Evolutionary conservation across 2,329 filamentous ascomycete genomes (phyloP).

Genomic region (Verticillium longisporum): DNA sequence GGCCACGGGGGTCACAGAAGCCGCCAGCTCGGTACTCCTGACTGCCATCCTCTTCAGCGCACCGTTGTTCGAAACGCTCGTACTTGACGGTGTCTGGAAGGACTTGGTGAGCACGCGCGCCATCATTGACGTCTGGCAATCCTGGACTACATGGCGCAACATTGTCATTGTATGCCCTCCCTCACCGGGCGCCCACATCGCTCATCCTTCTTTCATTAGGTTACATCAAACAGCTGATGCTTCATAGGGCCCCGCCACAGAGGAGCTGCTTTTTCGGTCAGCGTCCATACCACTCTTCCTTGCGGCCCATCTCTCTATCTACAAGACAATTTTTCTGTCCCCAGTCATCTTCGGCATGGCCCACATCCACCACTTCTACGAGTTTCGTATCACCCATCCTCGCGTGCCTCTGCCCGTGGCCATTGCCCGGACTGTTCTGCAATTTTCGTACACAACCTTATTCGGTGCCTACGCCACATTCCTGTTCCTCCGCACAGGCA

Average conservation of each 20-base stretch:
- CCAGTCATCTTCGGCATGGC: conserved; percentile 89
- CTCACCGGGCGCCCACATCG: neutral
- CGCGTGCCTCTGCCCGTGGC: conserved; percentile 56
- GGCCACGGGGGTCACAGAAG: conserved; percentile 63
- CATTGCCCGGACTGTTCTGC: conserved; percentile 67
- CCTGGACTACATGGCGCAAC: conserved; percentile 83
- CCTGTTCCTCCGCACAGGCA: conserved; percentile 78
- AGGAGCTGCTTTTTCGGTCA: conserved; percentile 90
- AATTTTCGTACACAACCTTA: conserved; percentile 83
- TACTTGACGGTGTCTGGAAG: conserved; percentile 66
- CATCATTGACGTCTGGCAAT: conserved; percentile 53
- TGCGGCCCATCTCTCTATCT: conserved; percentile 52
- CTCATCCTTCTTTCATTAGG: neutral
- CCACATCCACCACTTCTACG: conserved; percentile 93
- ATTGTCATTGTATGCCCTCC: conserved; percentile 65
- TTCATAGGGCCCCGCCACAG: conserved; percentile 71
- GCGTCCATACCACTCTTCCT: conserved; percentile 78
- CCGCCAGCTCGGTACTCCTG: conserved; percentile 57
- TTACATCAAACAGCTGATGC: neutral
- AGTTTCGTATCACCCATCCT: conserved; percentile 78
- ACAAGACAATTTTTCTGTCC: conserved; percentile 67
- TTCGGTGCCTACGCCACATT: conserved; percentile 95
- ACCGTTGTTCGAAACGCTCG: conserved; percentile 71
- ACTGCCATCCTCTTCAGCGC: conserved; percentile 76
- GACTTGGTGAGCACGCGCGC: conserved; percentile 53